Base-by-base conservation (phyloP, 176 grass and related monocot species). In the Ensete ventricosum region DNA sequence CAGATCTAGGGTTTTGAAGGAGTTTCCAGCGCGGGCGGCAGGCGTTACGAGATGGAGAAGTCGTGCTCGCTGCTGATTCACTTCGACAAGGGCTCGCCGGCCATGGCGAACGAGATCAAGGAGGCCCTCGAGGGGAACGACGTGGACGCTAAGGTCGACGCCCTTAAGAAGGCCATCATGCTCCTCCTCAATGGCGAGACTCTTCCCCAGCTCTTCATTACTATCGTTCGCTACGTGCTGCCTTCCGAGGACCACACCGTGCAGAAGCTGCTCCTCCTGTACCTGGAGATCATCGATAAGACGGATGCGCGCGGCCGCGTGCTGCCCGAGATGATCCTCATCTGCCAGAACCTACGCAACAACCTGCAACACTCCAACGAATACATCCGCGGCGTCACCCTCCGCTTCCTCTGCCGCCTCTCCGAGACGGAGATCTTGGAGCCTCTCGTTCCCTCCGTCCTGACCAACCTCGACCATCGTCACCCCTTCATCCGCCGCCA, bases 291-390 rank as follows among this genome's bases (percentile, higher is more conserved):
- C 1, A 64, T 77, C 60, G 75, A 77, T 60, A 77, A 77, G 75
- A 77, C 75, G 8, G 75, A 77, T 60, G 75, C 75, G 21, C 75
- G 75, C 2, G 93, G 93, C 1, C 62, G 82, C 51, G 77, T 76
- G 14, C 87, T 96, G 5, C 93, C 93, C 12, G 87, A 96, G 89
- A 96, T 97, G 90, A 93, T 97, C 80, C 82, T 97, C 60, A 93
- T 93, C 84, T 91, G 90, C 67, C 87, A 96, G 89, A 92, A 96
- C 68, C 76, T 96, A 52, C 89, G 85, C 73, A 92, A 96, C 78
- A 96, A 89, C 75, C 85, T 96, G 11, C 85, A 90, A 74, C 83
- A 86, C 78, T 78, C 89, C 71, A 96, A 96, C 53, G 93, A 96
- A 77, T 96, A 92, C 81, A 88, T 96, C 73, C 82, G 89, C 52